Conservation (phyloP, 2,329 filamentous ascomycete species). For the Claviceps digitariae region DNA sequence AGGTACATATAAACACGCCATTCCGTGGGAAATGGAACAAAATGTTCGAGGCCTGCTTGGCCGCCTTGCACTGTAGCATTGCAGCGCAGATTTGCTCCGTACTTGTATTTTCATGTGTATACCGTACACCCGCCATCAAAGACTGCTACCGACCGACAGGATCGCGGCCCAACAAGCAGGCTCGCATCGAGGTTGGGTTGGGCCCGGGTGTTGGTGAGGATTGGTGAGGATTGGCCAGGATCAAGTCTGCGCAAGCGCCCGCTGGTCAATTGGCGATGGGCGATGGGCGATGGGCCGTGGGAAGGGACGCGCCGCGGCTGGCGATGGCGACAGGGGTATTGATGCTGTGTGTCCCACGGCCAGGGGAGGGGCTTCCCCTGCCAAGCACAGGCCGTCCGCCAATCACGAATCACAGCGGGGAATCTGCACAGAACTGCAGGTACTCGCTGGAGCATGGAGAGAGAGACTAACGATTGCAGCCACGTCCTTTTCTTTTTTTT, state of each 20-base stretch:
- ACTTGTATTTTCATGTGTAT: no score
- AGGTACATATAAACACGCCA: no score
- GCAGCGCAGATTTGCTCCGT: no score
- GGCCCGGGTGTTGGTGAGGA: neutral
- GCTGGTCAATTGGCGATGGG: no score
- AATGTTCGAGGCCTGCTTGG: no score
- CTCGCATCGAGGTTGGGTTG: neutral
- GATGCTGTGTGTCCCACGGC: no score
- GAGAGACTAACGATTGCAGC: no score
- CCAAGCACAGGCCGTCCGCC: neutral
- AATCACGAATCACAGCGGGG: neutral
- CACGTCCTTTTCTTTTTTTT: neutral
- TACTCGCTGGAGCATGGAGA: no score
- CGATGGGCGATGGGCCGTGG: no score
- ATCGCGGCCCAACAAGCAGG: neutral
- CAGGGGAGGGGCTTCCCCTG: neutral
- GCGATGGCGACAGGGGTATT: neutral
- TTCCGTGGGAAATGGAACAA: no score
- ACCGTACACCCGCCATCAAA: no score
- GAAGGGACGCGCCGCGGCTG: neutral
- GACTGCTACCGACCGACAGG: neutral
- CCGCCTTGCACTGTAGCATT: no score
- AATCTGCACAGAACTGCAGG: neutral
- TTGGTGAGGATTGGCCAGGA: neutral
- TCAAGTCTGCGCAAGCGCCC: neutral